Evolutionary conservation across 495 filamentous ascomycete genomes (phyloP).

Genomic region (Hyaloscypha variabilis): DNA sequence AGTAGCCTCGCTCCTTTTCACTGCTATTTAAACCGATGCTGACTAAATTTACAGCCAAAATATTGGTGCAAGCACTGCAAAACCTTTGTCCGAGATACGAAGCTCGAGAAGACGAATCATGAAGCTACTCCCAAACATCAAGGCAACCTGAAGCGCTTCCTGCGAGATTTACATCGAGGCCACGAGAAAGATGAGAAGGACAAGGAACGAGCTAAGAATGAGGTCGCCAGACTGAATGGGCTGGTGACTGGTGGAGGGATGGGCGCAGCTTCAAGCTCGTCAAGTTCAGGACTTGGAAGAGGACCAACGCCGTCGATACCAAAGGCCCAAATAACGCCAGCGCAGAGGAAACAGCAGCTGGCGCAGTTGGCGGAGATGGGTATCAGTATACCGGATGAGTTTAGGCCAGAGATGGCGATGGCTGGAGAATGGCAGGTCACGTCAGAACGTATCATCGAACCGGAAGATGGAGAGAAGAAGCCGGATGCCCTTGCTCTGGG

Average conservation of each 20-base stretch:
- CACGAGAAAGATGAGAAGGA: slow-evolving; percentile 80
- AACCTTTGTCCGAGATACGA: slow-evolving; percentile 88
- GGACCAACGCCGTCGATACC: slow-evolving; percentile 29
- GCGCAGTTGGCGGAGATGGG: slow-evolving; percentile 88
- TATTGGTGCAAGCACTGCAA: slow-evolving; percentile 99
- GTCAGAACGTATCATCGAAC: slow-evolving; percentile 51
- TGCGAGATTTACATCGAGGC: slow-evolving; percentile 81
- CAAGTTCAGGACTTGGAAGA: slow-evolving; percentile 28
- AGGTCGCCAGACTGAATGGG: slow-evolving; percentile 85
- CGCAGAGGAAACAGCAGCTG: slow-evolving; percentile 81
- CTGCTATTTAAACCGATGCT: slow-evolving; percentile 23
- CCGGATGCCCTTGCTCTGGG: slow-evolving; percentile 28
- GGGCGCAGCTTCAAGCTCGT: slow-evolving; percentile 17
- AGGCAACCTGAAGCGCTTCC: slow-evolving; percentile 82
- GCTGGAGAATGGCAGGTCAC: slow-evolving; percentile 89
- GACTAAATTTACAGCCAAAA: slow-evolving; percentile 68
- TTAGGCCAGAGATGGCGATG: slow-evolving; percentile 78
- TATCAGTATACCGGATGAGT: slow-evolving; percentile 80
- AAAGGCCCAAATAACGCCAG: slow-evolving; percentile 48
- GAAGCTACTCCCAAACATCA: slow-evolving; percentile 91
- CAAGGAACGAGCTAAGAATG: slow-evolving; percentile 77
- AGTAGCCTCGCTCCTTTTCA: slow-evolving; percentile 26
- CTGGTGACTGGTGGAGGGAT: slow-evolving; percentile 54
- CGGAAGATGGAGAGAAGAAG: slow-evolving; percentile 30
- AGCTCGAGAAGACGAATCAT: slow-evolving; percentile 86